A percentile compares a stretch with the other conserved stretches of the same genome.
Conservation (phyloP, 192 early-diverging fungal genomes). For the Coemansia erecta region DNA sequence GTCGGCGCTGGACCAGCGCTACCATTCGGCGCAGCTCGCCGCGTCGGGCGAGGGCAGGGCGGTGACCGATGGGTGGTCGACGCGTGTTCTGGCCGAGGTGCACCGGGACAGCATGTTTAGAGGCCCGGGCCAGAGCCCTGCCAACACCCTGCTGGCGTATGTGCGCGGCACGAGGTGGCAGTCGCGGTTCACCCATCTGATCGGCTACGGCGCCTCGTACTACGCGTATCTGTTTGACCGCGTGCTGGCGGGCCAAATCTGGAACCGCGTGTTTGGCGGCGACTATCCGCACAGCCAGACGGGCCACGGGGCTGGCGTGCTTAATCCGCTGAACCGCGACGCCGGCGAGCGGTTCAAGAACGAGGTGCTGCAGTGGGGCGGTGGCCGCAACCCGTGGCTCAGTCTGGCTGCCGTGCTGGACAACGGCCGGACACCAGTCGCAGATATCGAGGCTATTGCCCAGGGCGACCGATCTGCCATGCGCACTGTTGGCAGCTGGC, state of each 20-base stretch:
- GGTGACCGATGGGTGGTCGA: constrained; percentile 31
- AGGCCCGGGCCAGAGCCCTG: constrained; percentile 14
- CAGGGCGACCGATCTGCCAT: constrained; percentile 65
- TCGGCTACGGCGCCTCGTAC: constrained; percentile 90
- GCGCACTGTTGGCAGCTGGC: constrained; percentile 75
- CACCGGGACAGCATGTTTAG: constrained; percentile 53
- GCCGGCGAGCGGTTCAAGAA: constrained; percentile 67
- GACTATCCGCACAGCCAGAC: constrained; percentile 13
- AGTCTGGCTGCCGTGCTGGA: constrained; percentile 66
- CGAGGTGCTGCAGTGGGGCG: constrained; percentile 88
- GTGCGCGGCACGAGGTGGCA: constrained; percentile 81
- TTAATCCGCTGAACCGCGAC: constrained; percentile 58
- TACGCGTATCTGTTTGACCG: constrained; percentile 94
- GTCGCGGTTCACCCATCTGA: constrained; percentile 87
- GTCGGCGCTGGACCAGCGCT: constrained; percentile 87
- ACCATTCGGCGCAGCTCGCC: constrained; percentile 64
- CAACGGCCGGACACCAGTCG: constrained; percentile 30
- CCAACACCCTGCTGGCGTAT: constrained; percentile 65
- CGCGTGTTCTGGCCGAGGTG: constrained; percentile 58
- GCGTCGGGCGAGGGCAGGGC: neutral
- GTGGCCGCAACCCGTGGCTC: constrained; percentile 88
- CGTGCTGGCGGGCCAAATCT: constrained; percentile 76
- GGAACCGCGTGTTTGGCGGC: constrained; percentile 64
- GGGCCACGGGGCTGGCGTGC: neutral
- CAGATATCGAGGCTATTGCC: constrained; percentile 50